Evolutionary conservation across 2,329 filamentous ascomycete genomes (phyloP), one percentile per base, ranked within the genome.

Genomic region (Aureobasidium namibiae): DNA sequence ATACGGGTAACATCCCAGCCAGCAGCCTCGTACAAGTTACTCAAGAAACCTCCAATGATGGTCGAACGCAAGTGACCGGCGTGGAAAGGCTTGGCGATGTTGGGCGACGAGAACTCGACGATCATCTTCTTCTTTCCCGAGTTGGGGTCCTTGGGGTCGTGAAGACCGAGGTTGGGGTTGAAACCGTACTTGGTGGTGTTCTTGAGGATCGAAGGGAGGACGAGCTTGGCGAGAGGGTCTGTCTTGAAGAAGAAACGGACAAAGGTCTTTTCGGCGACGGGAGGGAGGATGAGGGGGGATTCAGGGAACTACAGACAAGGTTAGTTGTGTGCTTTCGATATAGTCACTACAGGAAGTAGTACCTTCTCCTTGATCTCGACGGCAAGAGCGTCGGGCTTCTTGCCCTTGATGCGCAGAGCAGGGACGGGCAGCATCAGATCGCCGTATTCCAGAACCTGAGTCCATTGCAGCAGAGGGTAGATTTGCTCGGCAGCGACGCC

Each of bases 11-110:
- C 86, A 36, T 90, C 82, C 84, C 86, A 90, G 21, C 87, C 88
- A 53, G 83, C 82, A 18, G 73, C 77, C 66, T 85, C 78, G 68
- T 90, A 88, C 2, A 90, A 69, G 66, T 89, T 89, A 23, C 84
- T 77, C 21, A 90, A 73, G 70, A 88, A 89, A 31, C 85, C 85
- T 44, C 88, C 87, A 60, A 90, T 87, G 63, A 91, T 89, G 53
- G 88, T 91, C 67, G 85, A 89, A 66, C 87, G 80, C 65, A 91
- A 76, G 74, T 92, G 87, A 6, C 85, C 85, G 23, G 85, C 86
- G 68, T 89, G 85, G 73, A 91, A 90, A 23, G 86, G 89, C 74
- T 92, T 92, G 46, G 89, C 89, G 61, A 94, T 91, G 71, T 94
- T 94, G 53, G 90, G 89, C 8, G 87, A 91, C 8, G 87, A 90